Percentiles rank a stretch among this genome's conserved stretches.
These are phyloP conservation scores for Dictyostelium purpureum DNA, from an alignment of 78 protist genomes.

Conservation along the genomic window DNA sequence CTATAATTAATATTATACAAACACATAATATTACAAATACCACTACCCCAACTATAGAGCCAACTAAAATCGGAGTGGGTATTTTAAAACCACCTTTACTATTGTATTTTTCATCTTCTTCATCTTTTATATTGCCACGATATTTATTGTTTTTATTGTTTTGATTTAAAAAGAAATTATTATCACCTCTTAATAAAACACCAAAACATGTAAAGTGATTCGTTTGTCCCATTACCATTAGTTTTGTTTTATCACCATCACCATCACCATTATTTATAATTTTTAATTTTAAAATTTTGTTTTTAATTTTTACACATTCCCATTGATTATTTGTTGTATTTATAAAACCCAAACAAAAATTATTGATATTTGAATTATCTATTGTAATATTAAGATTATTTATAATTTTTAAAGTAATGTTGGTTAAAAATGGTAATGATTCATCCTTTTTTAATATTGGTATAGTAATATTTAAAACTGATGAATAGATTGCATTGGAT, in stretches of 20 bases:
- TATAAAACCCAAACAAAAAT: constrained; percentile 27
- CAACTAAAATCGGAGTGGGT: neutral
- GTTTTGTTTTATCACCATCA: neutral
- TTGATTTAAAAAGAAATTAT: neutral
- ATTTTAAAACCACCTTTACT: neutral
- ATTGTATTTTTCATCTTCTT: neutral
- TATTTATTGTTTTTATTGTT: neutral
- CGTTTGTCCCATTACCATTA: neutral
- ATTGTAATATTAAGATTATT: neutral
- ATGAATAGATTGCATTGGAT: neutral
- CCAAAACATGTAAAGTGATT: constrained; percentile 42
- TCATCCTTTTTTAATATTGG: neutral
- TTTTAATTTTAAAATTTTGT: neutral
- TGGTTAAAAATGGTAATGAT: neutral
- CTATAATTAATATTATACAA: neutral
- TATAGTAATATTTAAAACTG: constrained; percentile 20
- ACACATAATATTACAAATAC: neutral
- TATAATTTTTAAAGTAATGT: neutral
- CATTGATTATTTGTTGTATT: neutral
- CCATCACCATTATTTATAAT: neutral
- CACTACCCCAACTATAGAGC: neutral
- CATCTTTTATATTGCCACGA: neutral
- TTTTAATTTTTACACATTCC: neutral
- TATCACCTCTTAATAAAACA: neutral
- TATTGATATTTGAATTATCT: neutral